Evolutionary conservation across 2,329 filamentous ascomycete species (phyloP).

Genomic region (Sporothrix sp.): DNA sequence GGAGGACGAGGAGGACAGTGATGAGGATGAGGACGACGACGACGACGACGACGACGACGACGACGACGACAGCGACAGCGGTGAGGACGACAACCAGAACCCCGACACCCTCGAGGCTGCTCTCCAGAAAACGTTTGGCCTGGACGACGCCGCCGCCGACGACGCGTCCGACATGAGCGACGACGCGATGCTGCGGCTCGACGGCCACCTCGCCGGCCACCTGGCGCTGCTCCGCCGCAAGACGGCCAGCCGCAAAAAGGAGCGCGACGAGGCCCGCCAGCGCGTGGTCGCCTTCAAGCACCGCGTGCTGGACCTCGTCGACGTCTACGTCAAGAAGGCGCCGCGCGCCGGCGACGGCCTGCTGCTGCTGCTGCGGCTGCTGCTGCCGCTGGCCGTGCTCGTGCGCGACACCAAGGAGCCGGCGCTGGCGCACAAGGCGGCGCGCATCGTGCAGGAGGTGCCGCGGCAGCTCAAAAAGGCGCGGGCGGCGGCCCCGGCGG

Average conservation of each 20-base stretch:
- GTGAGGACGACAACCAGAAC: slow-evolving; percentile 44
- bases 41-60: slow-evolving; percentile 49
- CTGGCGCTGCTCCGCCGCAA: slow-evolving; percentile 65
- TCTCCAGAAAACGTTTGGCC: no score
- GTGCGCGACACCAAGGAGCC: slow-evolving; percentile 69
- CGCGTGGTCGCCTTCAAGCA: slow-evolving; percentile 92
- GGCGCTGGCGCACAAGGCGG: slow-evolving; percentile 63
- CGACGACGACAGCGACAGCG: slow-evolving; percentile 33
- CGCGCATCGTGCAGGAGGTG: slow-evolving; percentile 61
- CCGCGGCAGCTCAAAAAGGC: slow-evolving; percentile 57
- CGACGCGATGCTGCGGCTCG: slow-evolving; percentile 86
- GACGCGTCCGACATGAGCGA: slow-evolving; percentile 82
- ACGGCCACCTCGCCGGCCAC: slow-evolving; percentile 72
- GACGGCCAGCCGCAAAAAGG: slow-evolving; percentile 62
- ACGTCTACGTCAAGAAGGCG: slow-evolving; percentile 68
- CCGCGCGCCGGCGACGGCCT: slow-evolving; percentile 29
- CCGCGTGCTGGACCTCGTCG: slow-evolving; percentile 77
- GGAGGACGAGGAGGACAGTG: slow-evolving; percentile 34
- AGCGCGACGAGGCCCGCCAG: slow-evolving; percentile 78
- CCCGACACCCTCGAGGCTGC: no score
- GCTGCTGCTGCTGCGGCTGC: slow-evolving; percentile 53
- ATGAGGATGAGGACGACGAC: slow-evolving; percentile 20
- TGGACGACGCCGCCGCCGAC: slow-evolving; percentile 46
- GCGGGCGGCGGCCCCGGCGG: slow-evolving; percentile 18
- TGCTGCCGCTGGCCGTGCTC: slow-evolving; percentile 68